Evolutionary conservation across 768 basidiomycete species (phyloP), one percentile per base, ranked within the genome.

Genomic region (Mycena vulgaris): DNA sequence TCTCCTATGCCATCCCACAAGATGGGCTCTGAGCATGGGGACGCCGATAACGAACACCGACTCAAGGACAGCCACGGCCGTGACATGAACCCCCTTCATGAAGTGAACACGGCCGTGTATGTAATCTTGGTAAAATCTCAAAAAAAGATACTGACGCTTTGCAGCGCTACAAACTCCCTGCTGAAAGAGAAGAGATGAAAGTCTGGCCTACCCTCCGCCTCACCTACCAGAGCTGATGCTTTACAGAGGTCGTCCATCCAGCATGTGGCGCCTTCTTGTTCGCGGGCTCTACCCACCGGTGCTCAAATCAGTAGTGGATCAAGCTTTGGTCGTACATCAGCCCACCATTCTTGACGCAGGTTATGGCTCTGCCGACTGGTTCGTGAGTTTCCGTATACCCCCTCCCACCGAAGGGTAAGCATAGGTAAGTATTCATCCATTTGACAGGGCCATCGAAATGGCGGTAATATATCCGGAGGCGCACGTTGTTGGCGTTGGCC

Each of bases 291-390:
- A 64, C 30, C 63, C 63, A 33, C 42, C 52, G 21, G 37, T 40
- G 3, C 19, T 64, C 52, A 19, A 30, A 14, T 10, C 14, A 6
- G 30, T 35, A 19, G 30, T 64, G 10, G 52, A 56, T 25, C 19
- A 45, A 23, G 40, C 30, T 19, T 42, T 63, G 19, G 45, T 9
- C 5, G 35, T 25, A 42, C 49, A 37, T 1, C 21, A 42, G 19
- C n/a, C 51, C 51, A 53, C n/a, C 23, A 55, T 55, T 56, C 16
- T 64, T 28, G 63, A 64, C 53, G 63, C 31, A 0, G 63, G 63
- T 4, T 64, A 52, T n/a, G 63, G 63, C 21, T 56, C 53, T 9
- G 63, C 63, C 2, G 39, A n/a, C 11, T 47, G 63, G 63, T 53
- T 3, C 16, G 63, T 64, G 30, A 27, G 21, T 23, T 9, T 17